A percentile compares a stretch with the other conserved stretches of the same genome.
phyloP scores from a whole-genome alignment of 768 basidiomycete species.

The Pleurotus djamor region DNA sequence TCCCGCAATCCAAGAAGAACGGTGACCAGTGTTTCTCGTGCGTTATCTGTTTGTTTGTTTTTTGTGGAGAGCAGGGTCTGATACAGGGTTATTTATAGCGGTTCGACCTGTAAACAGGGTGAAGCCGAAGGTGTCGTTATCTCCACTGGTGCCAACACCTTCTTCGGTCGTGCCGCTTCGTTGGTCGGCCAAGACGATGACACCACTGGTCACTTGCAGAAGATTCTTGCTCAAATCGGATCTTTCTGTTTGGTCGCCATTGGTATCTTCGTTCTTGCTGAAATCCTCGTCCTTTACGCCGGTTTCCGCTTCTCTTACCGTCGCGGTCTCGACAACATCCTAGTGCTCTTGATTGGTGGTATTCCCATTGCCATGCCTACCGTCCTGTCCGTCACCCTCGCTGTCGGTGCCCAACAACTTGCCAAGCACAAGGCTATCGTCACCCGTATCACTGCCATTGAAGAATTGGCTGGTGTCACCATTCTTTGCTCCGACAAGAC shows the following conservation, averaged over 20 bases:
- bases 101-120: constrained; percentile 98
- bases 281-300: constrained; percentile 92
- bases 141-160: constrained; percentile 96
- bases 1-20: constrained; percentile 88
- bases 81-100: constrained; percentile 39
- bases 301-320: constrained; percentile 91
- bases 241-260: constrained; percentile 97
- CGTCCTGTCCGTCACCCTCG: constrained; percentile 95
- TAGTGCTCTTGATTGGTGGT: constrained; percentile 98
- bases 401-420: constrained; percentile 97
- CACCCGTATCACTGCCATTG: constrained; percentile 99
- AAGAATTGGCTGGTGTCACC: constrained; percentile 97
- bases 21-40: constrained; percentile 99
- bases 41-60: constrained; percentile 28
- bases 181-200: constrained; percentile 98
- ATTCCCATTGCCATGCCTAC: constrained; percentile 99
- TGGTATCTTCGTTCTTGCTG: constrained; percentile 92
- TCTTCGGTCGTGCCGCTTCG: constrained; percentile 98
- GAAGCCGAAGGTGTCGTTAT: constrained; percentile 99
- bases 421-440: constrained; percentile 99
- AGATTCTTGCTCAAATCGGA: constrained; percentile 97
- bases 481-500: constrained; percentile 99
- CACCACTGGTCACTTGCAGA: constrained; percentile 97
- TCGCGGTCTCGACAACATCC: constrained; percentile 94
- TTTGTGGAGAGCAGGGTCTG: constrained; percentile 1